phyloP scores from a whole-genome alignment of 2,329 filamentous ascomycete genomes.

The Westerdykella sp. region DNA sequence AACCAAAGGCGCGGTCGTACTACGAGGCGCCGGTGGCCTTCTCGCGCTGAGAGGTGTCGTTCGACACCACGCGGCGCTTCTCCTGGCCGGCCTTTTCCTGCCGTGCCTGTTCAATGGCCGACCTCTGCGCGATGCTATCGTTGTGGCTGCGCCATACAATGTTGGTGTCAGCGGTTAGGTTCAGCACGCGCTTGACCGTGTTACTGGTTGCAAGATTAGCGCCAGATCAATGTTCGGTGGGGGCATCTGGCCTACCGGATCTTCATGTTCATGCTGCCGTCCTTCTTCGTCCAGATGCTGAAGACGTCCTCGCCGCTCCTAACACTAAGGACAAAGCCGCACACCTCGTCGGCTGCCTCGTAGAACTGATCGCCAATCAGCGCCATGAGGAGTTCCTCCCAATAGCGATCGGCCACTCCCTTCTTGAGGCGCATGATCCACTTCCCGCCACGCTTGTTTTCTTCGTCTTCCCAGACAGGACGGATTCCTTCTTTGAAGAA shows the following conservation, averaged over 20 bases:
- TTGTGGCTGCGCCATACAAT: slow-evolving; percentile 96
- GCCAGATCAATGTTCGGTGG: background rate
- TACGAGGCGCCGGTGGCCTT: slow-evolving; percentile 13
- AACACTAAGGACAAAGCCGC: slow-evolving; percentile 88
- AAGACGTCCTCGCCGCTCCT: slow-evolving; percentile 94
- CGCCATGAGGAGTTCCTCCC: slow-evolving; percentile 87
- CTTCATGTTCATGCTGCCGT: slow-evolving; percentile 89
- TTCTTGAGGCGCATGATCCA: slow-evolving; percentile 98
- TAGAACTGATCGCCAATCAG: slow-evolving; percentile 91
- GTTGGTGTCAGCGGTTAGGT: slow-evolving; percentile 80
- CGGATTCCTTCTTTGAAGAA: slow-evolving; percentile 95
- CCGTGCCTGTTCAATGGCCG: slow-evolving; percentile 82
- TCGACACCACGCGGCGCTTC: slow-evolving; percentile 38
- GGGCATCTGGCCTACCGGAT: slow-evolving; percentile 63
- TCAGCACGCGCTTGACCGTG: slow-evolving; percentile 84
- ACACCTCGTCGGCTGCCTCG: slow-evolving; percentile 89
- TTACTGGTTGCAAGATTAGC: slow-evolving; percentile 55
- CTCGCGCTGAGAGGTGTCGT: slow-evolving; percentile 30
- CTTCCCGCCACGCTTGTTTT: slow-evolving; percentile 93
- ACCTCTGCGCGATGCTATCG: slow-evolving; percentile 87
- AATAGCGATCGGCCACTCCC: slow-evolving; percentile 91
- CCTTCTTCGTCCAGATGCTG: slow-evolving; percentile 94
- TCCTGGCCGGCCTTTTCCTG: slow-evolving; percentile 64
- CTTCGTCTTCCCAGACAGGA: slow-evolving; percentile 97
- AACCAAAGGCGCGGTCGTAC: no score